Conservation (phyloP, 371 early-diverging fungal genomes). For the Mortierella sp. region DNA sequence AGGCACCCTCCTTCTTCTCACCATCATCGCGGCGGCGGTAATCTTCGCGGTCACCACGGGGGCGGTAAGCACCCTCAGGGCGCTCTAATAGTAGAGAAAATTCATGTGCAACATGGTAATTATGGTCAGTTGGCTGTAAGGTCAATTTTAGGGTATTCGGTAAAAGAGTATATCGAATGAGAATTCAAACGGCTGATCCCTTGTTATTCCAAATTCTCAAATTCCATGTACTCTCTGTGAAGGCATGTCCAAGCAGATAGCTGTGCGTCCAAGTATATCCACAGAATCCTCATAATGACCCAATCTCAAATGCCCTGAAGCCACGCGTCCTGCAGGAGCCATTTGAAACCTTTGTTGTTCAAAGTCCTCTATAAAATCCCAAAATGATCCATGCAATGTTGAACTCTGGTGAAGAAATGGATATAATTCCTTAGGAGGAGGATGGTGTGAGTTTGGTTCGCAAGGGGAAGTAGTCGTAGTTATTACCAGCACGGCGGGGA, state of each 20-base stretch:
- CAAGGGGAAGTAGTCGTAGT: not conserved
- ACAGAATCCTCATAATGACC: not conserved
- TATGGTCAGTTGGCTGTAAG: conserved; percentile 21
- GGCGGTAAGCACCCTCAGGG: conserved; percentile 71
- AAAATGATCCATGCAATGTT: not conserved
- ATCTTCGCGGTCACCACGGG: conserved; percentile 82
- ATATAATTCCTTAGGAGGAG: not conserved
- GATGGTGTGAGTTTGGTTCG: not conserved
- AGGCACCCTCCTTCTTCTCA: conserved; percentile 92
- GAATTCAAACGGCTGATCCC: not conserved
- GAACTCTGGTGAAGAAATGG: not conserved
- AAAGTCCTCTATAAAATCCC: not conserved
- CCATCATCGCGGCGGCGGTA: conserved; percentile 88
- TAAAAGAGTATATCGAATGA: not conserved
- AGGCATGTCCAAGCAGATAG: no score
- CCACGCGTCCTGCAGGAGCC: no score
- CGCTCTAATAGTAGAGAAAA: conserved; percentile 37
- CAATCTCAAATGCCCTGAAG: not conserved
- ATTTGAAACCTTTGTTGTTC: not conserved
- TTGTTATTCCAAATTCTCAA: not conserved
- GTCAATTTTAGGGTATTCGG: not conserved
- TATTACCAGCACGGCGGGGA: conserved; percentile 71
- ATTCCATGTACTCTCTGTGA: not conserved
- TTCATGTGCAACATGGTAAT: not conserved
- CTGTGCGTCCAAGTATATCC: no score